Evolutionary conservation across 2,329 filamentous ascomycete species (phyloP), one percentile per base, ranked within the genome.

Genomic region (Malbranchea cinnamomea): DNA sequence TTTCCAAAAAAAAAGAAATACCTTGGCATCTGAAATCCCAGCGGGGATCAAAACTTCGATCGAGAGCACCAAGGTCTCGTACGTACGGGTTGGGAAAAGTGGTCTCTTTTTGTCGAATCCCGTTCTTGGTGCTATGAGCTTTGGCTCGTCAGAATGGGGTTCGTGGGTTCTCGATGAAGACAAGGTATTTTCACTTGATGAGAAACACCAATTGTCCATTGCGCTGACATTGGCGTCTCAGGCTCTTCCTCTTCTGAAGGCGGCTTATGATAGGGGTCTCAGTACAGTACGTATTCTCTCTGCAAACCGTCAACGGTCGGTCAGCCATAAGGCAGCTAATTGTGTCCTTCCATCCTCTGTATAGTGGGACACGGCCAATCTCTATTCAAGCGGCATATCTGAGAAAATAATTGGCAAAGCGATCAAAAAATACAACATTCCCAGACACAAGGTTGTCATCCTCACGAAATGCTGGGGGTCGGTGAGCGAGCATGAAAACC

Each of bases 361-460:
- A 12, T 15, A 34, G 42, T 50, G 43, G 43, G 47, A 50, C 20
- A 50, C 47, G 27, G 37, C 35, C 31, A 38, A 66, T 40, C 60
- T 41, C 43, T 73, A 73, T 49, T 68, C 62, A 32, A 70, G 69
- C 36, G 68, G 68, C 14, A 52, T 50, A 1, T 66, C 60, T 4
- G 68, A 73, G 42, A 50, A 54, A 27, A 62, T 71, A 21, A 39
- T 45, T 12, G 67, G 62, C 35, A 70, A 68, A 42, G 67, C 68
- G 1, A 62, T 74, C 43, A 67, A 70, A 44, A 62, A 71, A 37
- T 70, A 65, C 50, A 52, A 61, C 12, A 60, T 73, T 11, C 67
- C 67, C 0, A 58, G 69, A 12, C 48, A 68, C 16, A 70, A 69
- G 39, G 45, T 74, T 5, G 56, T 68, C 31, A 62, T 75, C 23